Evolutionary conservation across 208 protist genomes (phyloP).

Genomic region (Crithidia brevicula): DNA sequence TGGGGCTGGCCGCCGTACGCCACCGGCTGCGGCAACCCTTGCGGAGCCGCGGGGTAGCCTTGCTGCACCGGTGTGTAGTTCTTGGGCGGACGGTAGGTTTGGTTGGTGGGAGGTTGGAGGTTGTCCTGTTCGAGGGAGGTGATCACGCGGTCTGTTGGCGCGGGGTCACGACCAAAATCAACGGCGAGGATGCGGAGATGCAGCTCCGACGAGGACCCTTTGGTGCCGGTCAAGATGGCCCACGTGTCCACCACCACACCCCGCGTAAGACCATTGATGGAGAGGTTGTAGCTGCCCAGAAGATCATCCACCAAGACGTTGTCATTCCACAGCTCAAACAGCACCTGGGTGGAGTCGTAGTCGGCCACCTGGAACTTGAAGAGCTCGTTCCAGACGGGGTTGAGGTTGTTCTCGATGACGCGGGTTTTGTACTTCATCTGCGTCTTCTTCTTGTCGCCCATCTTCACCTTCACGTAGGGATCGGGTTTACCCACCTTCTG

Average conservation of each 20-base stretch:
- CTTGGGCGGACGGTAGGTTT: constrained; percentile 32
- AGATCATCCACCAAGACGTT: constrained; percentile 59
- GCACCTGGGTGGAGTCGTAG: constrained; percentile 51
- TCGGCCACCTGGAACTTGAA: constrained; percentile 77
- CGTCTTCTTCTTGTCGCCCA: constrained; percentile 47
- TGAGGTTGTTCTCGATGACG: constrained; percentile 50
- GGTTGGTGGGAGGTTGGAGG: constrained; percentile 12
- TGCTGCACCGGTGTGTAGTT: constrained; percentile 13
- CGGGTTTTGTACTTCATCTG: constrained; percentile 85
- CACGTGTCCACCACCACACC: constrained; percentile 74
- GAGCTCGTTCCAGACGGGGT: constrained; percentile 72
- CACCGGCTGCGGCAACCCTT: constrained; percentile 25
- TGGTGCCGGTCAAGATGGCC: constrained; percentile 62
- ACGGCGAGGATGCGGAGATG: constrained; percentile 67
- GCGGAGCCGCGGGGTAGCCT: constrained; percentile 20
- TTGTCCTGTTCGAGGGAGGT: constrained; percentile 40
- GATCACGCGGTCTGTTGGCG: constrained; percentile 31
- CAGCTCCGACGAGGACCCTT: constrained; percentile 64
- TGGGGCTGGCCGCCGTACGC: constrained; percentile 19
- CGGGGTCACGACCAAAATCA: constrained; percentile 63
- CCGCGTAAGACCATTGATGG: constrained; percentile 46
- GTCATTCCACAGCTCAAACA: constrained; percentile 73
- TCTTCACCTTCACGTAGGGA: constrained; percentile 61
- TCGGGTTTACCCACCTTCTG: constrained; percentile 55
- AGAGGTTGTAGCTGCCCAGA: constrained; percentile 68